A percentile compares a stretch with the other conserved stretches of the same genome.
phyloP scores from a whole-genome alignment of 768 basidiomycete genomes.

The Megacollybia marginata region DNA sequence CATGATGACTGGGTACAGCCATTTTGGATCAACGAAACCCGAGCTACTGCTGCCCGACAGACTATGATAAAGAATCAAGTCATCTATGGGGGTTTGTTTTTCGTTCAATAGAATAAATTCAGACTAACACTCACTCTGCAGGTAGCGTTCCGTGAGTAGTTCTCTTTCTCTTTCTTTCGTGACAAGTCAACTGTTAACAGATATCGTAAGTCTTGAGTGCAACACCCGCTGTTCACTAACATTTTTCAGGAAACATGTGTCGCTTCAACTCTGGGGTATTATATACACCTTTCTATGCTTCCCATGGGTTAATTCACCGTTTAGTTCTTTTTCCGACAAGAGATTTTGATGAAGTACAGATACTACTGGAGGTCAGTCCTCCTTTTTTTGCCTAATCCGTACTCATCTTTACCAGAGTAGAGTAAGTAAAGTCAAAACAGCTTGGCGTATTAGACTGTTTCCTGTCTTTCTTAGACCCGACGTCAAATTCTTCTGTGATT shows the following conservation, averaged over 20 bases:
- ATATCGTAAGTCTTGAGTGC: conserved; percentile 44
- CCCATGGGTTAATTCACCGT: neutral
- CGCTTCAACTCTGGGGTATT: conserved; percentile 89
- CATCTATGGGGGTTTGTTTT: conserved; percentile 56
- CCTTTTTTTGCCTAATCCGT: conserved; percentile 1
- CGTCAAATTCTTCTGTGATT: conserved; percentile 81
- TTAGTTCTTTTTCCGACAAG: conserved; percentile 84
- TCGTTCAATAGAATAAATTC: neutral
- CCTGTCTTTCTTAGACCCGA: conserved; percentile 53
- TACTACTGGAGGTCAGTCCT: conserved; percentile 71
- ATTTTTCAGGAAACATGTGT: conserved; percentile 53
- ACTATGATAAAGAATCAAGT: conserved; percentile 64
- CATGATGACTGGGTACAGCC: conserved; percentile 78
- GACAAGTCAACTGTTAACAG: neutral
- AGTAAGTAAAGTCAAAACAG: conserved; percentile 23
- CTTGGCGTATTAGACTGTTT: neutral
- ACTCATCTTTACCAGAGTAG: conserved; percentile 25
- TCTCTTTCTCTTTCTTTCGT: neutral
- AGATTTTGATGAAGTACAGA: conserved; percentile 68
- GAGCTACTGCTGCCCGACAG: conserved; percentile 53
- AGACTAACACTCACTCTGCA: conserved; percentile 18
- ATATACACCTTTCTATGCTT: conserved; percentile 4
- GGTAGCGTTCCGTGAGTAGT: conserved; percentile 67
- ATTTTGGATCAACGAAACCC: conserved; percentile 64
- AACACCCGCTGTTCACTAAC: conserved; percentile 27